Percentiles rank a stretch among this genome's conserved stretches.
Evolutionary conservation across 495 filamentous ascomycete genomes (phyloP).

Genomic region (Stereocaulon alpinum): DNA sequence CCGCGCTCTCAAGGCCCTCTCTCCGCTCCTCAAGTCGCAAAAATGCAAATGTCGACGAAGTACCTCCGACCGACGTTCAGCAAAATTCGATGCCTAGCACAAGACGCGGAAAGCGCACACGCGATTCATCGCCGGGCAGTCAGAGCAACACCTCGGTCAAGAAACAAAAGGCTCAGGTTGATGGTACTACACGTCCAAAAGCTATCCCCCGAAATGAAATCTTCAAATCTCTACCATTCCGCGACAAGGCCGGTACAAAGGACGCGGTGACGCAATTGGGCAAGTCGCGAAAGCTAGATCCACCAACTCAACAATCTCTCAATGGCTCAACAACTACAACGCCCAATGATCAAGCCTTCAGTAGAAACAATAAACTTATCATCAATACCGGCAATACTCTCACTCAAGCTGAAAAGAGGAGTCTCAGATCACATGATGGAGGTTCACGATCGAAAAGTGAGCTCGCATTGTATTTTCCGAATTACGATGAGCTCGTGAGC

Average conservation of each 20-base stretch:
- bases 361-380: not conserved
- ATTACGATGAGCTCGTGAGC: slow-evolving; percentile 83
- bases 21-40: slow-evolving; percentile 21
- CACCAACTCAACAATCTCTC: slow-evolving; percentile 12
- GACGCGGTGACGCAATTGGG: slow-evolving; percentile 15
- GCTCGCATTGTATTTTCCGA: slow-evolving; percentile 74
- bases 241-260: slow-evolving; percentile 11
- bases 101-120: slow-evolving; percentile 19
- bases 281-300: slow-evolving; percentile 15
- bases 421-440: slow-evolving; percentile 41
- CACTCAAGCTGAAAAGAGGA: slow-evolving; percentile 31
- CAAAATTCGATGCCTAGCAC: slow-evolving; percentile 15
- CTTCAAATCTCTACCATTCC: slow-evolving; percentile 13
- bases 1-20: slow-evolving; percentile 23
- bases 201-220: not conserved
- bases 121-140: slow-evolving; percentile 8
- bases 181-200: slow-evolving; percentile 4
- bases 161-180: slow-evolving; percentile 12
- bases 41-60: slow-evolving; percentile 14
- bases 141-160: slow-evolving; percentile 14
- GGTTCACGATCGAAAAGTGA: slow-evolving; percentile 70
- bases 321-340: not conserved
- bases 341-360: slow-evolving; percentile 3
- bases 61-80: slow-evolving; percentile 20
- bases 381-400: slow-evolving; percentile 1